Percentiles rank a stretch among this genome's conserved stretches.
phyloP scores from a whole-genome alignment of 345 rosid species.

The Brassica juncea region DNA sequence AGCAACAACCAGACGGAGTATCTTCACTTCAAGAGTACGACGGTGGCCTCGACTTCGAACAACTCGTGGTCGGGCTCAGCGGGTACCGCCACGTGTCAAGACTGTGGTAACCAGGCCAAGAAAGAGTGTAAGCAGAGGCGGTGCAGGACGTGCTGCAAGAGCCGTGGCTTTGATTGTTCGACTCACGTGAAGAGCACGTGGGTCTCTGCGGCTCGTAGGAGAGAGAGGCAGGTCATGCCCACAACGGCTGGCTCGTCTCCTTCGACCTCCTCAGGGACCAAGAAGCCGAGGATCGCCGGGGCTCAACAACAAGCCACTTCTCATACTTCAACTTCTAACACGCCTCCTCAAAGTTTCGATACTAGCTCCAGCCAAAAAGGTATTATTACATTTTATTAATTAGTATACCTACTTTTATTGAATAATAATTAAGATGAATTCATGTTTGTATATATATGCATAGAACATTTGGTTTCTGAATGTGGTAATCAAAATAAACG shows the following conservation, averaged over 20 bases:
- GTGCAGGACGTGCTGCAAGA: conserved; percentile 94
- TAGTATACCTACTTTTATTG: not conserved
- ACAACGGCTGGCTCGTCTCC: conserved; percentile 63
- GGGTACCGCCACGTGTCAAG: conserved; percentile 79
- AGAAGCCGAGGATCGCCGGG: conserved; percentile 71
- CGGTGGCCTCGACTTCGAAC: conserved; percentile 32
- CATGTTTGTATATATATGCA: conserved; percentile 13
- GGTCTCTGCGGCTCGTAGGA: conserved; percentile 88
- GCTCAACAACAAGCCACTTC: conserved; percentile 75
- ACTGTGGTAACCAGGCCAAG: conserved; percentile 98
- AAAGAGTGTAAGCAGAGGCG: conserved; percentile 82
- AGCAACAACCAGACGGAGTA: conserved; percentile 36
- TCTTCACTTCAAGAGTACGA: conserved; percentile 46
- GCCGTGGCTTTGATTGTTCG: conserved; percentile 84
- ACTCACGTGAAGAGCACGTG: conserved; percentile 99
- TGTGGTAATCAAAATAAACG: not conserved
- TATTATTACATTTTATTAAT: conserved; percentile 23
- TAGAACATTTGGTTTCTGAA: not conserved
- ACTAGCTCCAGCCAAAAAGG: conserved; percentile 92
- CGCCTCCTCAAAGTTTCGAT: conserved; percentile 90
- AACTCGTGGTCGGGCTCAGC: conserved; percentile 48
- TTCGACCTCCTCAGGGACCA: conserved; percentile 71
- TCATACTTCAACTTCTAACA: conserved; percentile 89
- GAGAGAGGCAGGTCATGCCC: conserved; percentile 81
- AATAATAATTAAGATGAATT: not conserved